A percentile compares a stretch with the other conserved stretches of the same genome.
Evolutionary conservation across 306 rosid species (phyloP).

Genomic region (Hippophae tibetana): DNA sequence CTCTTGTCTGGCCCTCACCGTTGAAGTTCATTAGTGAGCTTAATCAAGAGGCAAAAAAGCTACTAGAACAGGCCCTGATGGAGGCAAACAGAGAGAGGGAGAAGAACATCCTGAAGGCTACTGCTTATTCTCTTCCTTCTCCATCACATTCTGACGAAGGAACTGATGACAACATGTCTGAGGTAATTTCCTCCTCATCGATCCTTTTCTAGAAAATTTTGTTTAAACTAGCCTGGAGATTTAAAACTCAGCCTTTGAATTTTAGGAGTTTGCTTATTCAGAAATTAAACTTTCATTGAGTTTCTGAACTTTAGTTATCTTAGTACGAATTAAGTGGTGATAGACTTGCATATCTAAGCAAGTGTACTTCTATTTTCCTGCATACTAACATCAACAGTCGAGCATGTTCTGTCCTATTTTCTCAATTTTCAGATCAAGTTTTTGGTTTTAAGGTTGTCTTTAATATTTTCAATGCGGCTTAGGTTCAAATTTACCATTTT

Average conservation of each 20-base stretch:
- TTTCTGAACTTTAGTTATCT: no score
- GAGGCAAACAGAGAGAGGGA: constrained; percentile 84
- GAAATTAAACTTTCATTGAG: no score
- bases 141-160: constrained; percentile 52
- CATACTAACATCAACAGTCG: no score
- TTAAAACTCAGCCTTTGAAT: background rate
- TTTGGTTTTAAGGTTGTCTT: background rate
- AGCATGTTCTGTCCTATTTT: background rate
- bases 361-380: no score
- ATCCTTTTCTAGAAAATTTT: background rate
- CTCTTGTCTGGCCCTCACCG: constrained; percentile 98
- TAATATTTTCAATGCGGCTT: background rate
- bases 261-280: background rate
- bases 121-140: constrained; percentile 45
- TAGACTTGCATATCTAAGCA: no score
- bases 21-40: constrained; percentile 88
- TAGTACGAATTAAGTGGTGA: no score
- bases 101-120: constrained; percentile 65
- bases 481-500: background rate
- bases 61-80: constrained; percentile 79
- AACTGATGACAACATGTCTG: constrained; percentile 54
- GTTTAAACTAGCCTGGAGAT: background rate
- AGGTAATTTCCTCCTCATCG: constrained; percentile 36
- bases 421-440: background rate
- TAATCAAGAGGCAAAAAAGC: constrained; percentile 65